A percentile compares a stretch with the other conserved stretches of the same genome.
These are phyloP conservation scores for Hyphopichia khmerensis DNA, from an alignment of 1,139 yeast genomes.

Conservation along the genomic window DNA sequence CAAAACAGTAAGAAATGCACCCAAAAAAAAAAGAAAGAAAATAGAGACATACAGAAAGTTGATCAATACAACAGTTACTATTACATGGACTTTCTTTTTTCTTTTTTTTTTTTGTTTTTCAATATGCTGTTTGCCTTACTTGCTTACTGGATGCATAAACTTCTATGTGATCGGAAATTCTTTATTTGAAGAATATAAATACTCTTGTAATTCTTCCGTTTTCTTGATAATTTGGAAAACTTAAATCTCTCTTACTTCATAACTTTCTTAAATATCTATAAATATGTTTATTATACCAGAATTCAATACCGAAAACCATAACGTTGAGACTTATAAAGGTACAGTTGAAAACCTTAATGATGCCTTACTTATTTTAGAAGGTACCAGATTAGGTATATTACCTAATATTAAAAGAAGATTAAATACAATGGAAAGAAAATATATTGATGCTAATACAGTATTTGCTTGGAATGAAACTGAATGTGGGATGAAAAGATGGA, in stretches of 20 bases:
- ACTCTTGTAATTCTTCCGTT: too few relatives aligned
- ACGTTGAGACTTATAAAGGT: constrained; percentile 63
- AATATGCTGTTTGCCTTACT: neutral
- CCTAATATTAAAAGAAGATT: constrained; percentile 61
- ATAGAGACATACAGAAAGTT: too few relatives aligned
- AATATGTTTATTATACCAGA: constrained; percentile 8
- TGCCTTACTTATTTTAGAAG: constrained; percentile 66
- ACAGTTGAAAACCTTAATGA: constrained; percentile 55
- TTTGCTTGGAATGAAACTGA: constrained; percentile 72
- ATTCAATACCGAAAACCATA: constrained; percentile 5
- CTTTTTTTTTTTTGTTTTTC: neutral
- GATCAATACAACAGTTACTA: too few relatives aligned
- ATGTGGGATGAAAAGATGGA: constrained; percentile 75
- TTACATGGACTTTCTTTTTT: too few relatives aligned
- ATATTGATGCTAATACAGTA: constrained; percentile 58
- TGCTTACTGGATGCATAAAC: too few relatives aligned
- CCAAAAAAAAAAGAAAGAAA: too few relatives aligned
- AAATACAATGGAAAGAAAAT: constrained; percentile 54
- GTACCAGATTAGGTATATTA: constrained; percentile 54
- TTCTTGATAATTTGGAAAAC: too few relatives aligned
- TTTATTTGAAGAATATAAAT: too few relatives aligned
- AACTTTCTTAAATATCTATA: too few relatives aligned
- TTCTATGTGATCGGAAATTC: too few relatives aligned
- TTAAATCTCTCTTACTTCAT: too few relatives aligned
- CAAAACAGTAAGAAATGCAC: too few relatives aligned